Base-by-base conservation (phyloP, 805 yeast genomes). In the Cyberlindnera euphorbiiphila region DNA sequence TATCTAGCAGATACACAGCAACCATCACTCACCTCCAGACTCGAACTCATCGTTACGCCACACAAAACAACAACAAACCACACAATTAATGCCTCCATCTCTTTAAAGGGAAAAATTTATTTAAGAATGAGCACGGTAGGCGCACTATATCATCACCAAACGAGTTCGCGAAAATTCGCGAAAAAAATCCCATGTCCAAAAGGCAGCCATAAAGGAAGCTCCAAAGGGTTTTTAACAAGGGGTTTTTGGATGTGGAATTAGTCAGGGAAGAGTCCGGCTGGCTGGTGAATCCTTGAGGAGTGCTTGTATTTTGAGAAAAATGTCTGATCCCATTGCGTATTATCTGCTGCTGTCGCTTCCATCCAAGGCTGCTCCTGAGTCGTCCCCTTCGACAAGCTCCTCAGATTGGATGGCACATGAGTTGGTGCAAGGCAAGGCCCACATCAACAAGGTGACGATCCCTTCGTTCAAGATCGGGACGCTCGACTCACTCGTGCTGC, bases 391-490 rank as follows among this genome's bases (percentile, higher is more conserved):
- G 29, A 63, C 71, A 25, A 50, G 64, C 61, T 39, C 59, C n/a
- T 49, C 58, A 47, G 44, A 62, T 14, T 81, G 82, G 79, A 62
- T 85, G 42, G 76, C 78, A 47, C 60, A 69, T 35, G 59, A 65
- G 21, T 64, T 82, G 42, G 63, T 73, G 43, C 74, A 69, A 16
- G 89, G 88, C 15, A 71, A 67, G 49, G 70, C 74, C 27, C 78
- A 75, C 33, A 68, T 85, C 23, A 60, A 69, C 37, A 65, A 71
- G 39, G 74, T 84, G 41, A 66, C 69, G 24, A 69, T 88, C 35
- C 98, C 98, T 7, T 78, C 72, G 45, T 91, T 93, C 64, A 91
- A 93, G 61, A 86, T 93, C 46, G 97, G 97, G 20, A 89, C 98
- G 10, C 73, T 93, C 56, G 99, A 93, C 62, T 81, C 88, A 21